Evolutionary conservation across 192 early-diverging fungal species (phyloP), one percentile per base, ranked within the genome.

Genomic region (Rhizophagus prolifer): DNA sequence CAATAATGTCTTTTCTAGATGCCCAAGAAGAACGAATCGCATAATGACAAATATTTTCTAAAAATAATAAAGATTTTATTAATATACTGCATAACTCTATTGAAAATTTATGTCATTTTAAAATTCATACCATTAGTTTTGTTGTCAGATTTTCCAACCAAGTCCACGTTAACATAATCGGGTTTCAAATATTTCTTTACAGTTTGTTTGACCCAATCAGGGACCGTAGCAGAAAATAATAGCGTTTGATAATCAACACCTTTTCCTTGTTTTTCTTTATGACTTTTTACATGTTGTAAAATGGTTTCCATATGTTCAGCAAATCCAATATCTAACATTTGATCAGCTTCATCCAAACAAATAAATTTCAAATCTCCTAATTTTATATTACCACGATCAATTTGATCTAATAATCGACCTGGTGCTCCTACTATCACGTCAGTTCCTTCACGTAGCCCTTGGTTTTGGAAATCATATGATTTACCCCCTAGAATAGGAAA

Each of bases 401-500:
- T 96, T 77, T 92, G 91, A 46, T 94, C 92, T 70, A 92, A 81
- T 58, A 92, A 87, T 80, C 92, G 91, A 78, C 94, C 94, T 8
- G 94, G 93, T 21, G 94, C 94, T 58, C 93, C 93, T 65, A 95
- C 89, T 38, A 95, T 81, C 61, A 95, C 84, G 71, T 95, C 94
- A 58, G 88, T 86, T 76, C 90, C 89, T n/a, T 84, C 81, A 31
- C 91, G 86, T 64, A 99, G 87, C 58, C 89, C 91, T 44, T 90
- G 86, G 31, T 92, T 91, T 86, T 99, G 95, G 59, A 92, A 92
- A 70, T 90, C 88, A 81, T 96, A 95, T 30, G 94, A 91, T 2
- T 90, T 89, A 77, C 97, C 97, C 70, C 97, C 97, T 81, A 97
- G 97, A 25, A 97, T 90, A 66, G 92, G 91, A 34, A 91, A 72